Percentiles rank a stretch among this genome's conserved stretches.
Evolutionary conservation across 108 stramenopile genomes (phyloP).

Genomic region (Asterionellopsis glacialis): DNA sequence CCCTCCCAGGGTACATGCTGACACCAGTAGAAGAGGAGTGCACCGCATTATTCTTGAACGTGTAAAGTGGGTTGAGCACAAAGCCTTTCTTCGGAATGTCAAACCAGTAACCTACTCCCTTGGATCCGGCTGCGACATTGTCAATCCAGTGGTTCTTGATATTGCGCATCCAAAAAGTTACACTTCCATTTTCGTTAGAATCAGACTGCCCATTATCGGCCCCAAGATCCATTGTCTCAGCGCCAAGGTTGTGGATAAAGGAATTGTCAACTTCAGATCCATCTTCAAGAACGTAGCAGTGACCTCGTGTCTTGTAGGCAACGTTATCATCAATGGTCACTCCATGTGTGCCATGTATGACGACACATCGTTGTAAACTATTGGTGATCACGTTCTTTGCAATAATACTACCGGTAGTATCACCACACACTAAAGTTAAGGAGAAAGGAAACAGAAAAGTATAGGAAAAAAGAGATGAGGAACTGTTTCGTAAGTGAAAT

Average conservation of each 20-base stretch:
- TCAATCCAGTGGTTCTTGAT: constrained; percentile 12
- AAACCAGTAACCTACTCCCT: too few species aligned
- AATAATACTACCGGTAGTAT: constrained; percentile 37
- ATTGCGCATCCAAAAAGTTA: constrained; percentile 17
- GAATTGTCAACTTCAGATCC: constrained; percentile 30
- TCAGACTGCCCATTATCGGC: constrained; percentile 6
- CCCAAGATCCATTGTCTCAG: background rate
- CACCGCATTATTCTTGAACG: too few species aligned
- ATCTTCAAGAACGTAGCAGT: constrained; percentile 29
- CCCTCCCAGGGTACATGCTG: too few species aligned
- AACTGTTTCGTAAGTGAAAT: too few species aligned
- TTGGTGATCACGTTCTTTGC: constrained; percentile 52
- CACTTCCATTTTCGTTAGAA: background rate
- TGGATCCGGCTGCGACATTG: constrained; percentile 30
- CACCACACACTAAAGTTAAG: too few species aligned
- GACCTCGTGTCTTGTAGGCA: constrained; percentile 40
- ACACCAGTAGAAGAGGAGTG: too few species aligned
- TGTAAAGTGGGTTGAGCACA: too few species aligned
- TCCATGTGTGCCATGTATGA: constrained; percentile 51
- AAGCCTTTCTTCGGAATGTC: too few species aligned
- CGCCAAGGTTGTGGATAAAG: constrained; percentile 29
- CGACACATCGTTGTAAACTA: constrained; percentile 48
- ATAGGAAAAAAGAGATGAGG: too few species aligned
- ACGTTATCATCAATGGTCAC: constrained; percentile 47
- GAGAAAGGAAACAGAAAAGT: too few species aligned